Evolutionary conservation across 2,329 filamentous ascomycete species (phyloP), one percentile per base, ranked within the genome.

Genomic region (Penicillium sp.): DNA sequence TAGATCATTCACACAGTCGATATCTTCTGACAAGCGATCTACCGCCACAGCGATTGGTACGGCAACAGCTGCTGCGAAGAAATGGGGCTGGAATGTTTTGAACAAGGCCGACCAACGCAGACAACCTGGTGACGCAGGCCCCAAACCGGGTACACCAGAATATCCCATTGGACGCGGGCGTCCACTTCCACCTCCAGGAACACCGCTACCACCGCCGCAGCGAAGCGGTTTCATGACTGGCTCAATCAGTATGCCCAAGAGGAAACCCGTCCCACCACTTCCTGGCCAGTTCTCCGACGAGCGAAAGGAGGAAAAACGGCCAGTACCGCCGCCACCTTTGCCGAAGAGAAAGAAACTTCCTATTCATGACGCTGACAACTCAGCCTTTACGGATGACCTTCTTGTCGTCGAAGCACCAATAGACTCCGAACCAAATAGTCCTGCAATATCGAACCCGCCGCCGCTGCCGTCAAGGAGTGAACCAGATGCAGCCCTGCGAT

Each of bases 101-200:
- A 72, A 70, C 35, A 77, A 72, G 62, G 65, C 63, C 28, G 71
- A 78, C n/a, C 60, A 65, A 35, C 74, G 67, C 33, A 68, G 68
- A 3, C 72, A 75, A 12, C 72, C 70, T 14, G 78, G 79, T 24
- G 70, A 68, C 4, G 68, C 70, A 48, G 63, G 67, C 35, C 53
- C 52, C 7, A 62, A 68, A 58, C 68, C 73, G 7, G 71, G 69
- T 47, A 83, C 59, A 70, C 84, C 73, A 62, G 82, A 74, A 61
- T 83, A 90, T 64, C 91, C 91, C 1, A 91, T 95, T 77, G 91
- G 91, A 1, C 83, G 91, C 40, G 91, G 91, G 0, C 87, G 88
- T 63, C 91, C 91, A 1, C 77, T 96, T 18, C 91, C 90, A 47
- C 90, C 91, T 8, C 89, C 88, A 2, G 91, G 91, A 2, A 86